Base-by-base conservation (phyloP, 2,329 filamentous ascomycete genomes). In the Pseudocercospora fuligena region DNA sequence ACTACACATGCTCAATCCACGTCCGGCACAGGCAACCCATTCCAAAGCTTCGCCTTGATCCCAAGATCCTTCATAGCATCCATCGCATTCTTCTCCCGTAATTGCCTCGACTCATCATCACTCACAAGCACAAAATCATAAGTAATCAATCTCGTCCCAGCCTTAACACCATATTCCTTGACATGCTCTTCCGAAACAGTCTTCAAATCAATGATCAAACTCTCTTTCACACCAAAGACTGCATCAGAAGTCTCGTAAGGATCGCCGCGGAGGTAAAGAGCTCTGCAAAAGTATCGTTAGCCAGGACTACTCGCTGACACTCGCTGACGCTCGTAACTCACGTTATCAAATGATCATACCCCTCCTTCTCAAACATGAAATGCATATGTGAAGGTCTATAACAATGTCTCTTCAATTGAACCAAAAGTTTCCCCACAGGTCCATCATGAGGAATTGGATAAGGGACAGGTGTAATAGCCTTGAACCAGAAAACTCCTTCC, bases 401-500 rank as follows among this genome's bases (percentile, higher is more conserved):
- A 64, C 88, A 88, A 80, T 95, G 92, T n/a, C 92, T 82, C n/a
- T 86, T 84, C 73, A 95, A 76, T 73, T 81, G 78, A 76, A 82
- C 80, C 73, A 95, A 80, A 71, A 95, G 77, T 78, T 88, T 87
- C 0, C 92, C 93, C 0, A 97, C 92, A 0, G 93, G 93, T 8
- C 92, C 92, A 79, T 97, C 92, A 73, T 92, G 85, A 1, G 92
- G 92, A 73, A 96, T 95, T 0, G 92, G 90, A 79, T 97, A 97
- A 61, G 90, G 89, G 65, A 97, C 92, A 0, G 93, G 93, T 66
- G 90, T 89, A 76, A 97, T 92, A 0, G 90, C 92, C 74, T 89
- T 89, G 82, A 96, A 97, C 89, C 90, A 96, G 77, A 97, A 95
- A 1, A 84, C 75, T 0, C 94, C 94, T 40, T 93, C 82, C 0